Evolutionary conservation across 139 green algal genomes (phyloP), one percentile per base, ranked within the genome.

Genomic region (Pleodorina starrii): DNA sequence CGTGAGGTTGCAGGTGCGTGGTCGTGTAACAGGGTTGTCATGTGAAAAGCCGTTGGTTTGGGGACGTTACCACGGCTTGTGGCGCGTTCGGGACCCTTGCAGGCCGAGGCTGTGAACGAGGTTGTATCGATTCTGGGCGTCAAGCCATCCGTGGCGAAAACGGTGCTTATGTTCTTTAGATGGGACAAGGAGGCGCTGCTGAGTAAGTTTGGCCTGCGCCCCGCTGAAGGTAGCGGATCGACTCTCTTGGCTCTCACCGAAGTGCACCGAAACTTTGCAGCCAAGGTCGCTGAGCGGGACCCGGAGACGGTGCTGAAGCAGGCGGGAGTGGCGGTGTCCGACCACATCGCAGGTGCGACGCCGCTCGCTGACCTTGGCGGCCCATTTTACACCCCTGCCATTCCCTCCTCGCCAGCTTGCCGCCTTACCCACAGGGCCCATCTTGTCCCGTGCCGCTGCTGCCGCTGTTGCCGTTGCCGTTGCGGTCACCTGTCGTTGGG

Each of bases 121-220:
- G 94, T 97, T 1, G 84, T 91, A 21, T 63, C 71, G n/a, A 95
- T 97, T 32, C 90, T 97, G 57, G 92, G 93, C 43, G 97, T 91
- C 85, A 92, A 69, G 77, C 87, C 79, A 7, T 91, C 90, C 1
- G 90, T 89, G 9, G 94, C 95, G 25, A 92, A 95, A n/a, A 90
- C 90, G 3, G 92, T 97, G 66, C 94, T 97, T 2, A 97, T 96
- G 71, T 91, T 92, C 76, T 97, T 97, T 81, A 90, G 90, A 36
- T 97, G 95, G 95, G 87, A 94, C 90, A 92, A 91, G 60, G 94
- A 97, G n/a, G 42, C 48, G 5, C 84, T 97, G 12, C 90, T 95
- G 54, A 91, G 94, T 94, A 82, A 84, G 80, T 48, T 6, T 42
- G 5, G 32, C 19, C 5, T 27, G 25, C 43, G 4, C 2, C 59